A percentile compares a stretch with the other conserved stretches of the same genome.
Evolutionary conservation across 306 rosid species (phyloP).

Genomic region (Phaseolus lunatus): DNA sequence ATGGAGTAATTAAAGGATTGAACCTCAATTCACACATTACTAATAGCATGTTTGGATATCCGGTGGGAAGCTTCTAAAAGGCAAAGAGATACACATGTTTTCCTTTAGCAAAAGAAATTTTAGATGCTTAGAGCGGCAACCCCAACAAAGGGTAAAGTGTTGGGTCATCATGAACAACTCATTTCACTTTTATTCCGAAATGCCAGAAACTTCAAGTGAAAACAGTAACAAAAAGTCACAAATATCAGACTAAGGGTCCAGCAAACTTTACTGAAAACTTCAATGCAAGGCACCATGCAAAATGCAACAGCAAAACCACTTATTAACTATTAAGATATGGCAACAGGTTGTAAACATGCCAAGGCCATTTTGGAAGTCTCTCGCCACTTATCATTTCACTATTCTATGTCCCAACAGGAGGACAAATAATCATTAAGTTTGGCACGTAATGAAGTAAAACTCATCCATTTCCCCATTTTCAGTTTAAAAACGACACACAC

Average conservation of each 20-base stretch:
- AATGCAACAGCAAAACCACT: constrained; percentile 3
- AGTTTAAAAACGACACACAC: background rate
- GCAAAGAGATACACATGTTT: no score
- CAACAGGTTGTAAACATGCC: constrained; percentile 1
- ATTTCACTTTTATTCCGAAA: background rate
- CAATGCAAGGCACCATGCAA: background rate
- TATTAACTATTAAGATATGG: background rate
- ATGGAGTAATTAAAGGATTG: constrained; percentile 3
- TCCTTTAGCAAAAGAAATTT: no score
- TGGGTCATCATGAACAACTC: background rate
- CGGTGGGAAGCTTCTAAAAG: no score
- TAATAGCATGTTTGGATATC: background rate
- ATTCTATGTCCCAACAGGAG: background rate
- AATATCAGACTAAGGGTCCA: background rate
- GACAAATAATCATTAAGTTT: background rate
- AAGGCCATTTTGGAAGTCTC: background rate
- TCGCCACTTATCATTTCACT: background rate
- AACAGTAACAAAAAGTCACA: constrained; percentile 13
- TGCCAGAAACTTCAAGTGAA: background rate
- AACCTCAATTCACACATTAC: background rate
- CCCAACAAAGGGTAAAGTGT: background rate
- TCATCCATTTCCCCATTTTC: background rate
- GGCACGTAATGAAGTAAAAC: background rate
- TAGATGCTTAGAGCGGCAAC: no score
- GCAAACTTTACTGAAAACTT: background rate